A percentile compares a stretch with the other conserved stretches of the same genome.
Evolutionary conservation across 2,329 filamentous ascomycete genomes (phyloP).

Genomic region (Domatiomyces catenatus): DNA sequence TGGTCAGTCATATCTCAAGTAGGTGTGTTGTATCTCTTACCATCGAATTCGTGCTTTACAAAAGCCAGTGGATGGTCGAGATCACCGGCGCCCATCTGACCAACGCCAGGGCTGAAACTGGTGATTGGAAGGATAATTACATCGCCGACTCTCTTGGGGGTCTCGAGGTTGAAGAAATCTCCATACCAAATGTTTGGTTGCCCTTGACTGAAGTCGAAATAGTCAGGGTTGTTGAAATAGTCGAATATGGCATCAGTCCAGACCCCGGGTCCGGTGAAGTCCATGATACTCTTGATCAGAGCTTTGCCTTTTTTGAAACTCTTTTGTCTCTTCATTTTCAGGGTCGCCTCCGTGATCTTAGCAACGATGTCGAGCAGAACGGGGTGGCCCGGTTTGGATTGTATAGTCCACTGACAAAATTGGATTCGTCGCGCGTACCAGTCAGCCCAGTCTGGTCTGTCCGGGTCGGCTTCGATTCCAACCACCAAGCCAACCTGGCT

Average conservation of each 20-base stretch:
- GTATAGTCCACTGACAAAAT: slow-evolving; percentile 99
- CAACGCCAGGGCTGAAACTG: slow-evolving; percentile 87
- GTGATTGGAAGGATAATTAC: slow-evolving; percentile 90
- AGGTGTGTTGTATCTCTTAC: slow-evolving; percentile 34
- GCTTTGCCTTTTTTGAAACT: slow-evolving; percentile 44
- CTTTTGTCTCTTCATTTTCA: slow-evolving; percentile 55
- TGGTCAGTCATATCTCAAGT: slow-evolving; percentile 4
- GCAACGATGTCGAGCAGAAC: slow-evolving; percentile 75
- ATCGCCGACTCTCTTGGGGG: slow-evolving; percentile 76
- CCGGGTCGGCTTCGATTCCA: slow-evolving; percentile 91
- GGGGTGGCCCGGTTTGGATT: slow-evolving; percentile 85
- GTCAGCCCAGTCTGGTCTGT: slow-evolving; percentile 77
- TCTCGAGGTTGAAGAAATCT: slow-evolving; percentile 78
- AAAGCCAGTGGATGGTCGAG: slow-evolving; percentile 90
- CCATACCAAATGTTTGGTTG: slow-evolving; percentile 55
- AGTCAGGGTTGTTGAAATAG: slow-evolving; percentile 83
- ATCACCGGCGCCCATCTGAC: slow-evolving; percentile 81
- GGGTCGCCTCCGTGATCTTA: slow-evolving; percentile 67
- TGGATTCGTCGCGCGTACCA: slow-evolving; percentile 96
- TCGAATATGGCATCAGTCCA: slow-evolving; percentile 90
- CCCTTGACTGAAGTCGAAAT: slow-evolving; percentile 67
- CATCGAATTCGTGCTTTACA: slow-evolving; percentile 93
- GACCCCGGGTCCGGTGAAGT: slow-evolving; percentile 83
- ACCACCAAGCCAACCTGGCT: slow-evolving; percentile 71
- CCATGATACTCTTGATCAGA: slow-evolving; percentile 59